These are phyloP conservation scores for Cicer judaicum DNA, from an alignment of 306 rosid genomes.

Conservation along the genomic window DNA sequence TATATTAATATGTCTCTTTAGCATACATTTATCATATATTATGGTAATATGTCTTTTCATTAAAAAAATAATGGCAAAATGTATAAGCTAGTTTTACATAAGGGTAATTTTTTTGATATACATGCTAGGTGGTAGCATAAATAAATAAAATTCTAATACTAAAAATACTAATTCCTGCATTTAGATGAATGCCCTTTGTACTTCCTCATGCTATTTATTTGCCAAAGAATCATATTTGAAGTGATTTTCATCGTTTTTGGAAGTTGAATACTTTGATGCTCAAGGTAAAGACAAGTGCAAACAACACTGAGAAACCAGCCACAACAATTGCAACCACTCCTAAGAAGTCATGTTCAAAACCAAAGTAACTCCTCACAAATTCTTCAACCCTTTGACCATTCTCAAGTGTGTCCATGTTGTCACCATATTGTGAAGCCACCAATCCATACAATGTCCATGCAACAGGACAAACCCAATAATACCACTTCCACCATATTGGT, in stretches of 20 bases:
- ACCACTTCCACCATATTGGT: slow-evolving; percentile 96
- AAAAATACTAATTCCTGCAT: neutral
- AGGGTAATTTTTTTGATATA: neutral
- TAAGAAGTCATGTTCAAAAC: slow-evolving; percentile 62
- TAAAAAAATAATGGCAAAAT: too few relatives aligned
- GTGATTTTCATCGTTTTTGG: slow-evolving; percentile 58
- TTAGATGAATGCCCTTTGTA: neutral
- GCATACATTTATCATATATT: too few relatives aligned
- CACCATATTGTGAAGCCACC: slow-evolving; percentile 76
- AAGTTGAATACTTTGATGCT: slow-evolving; percentile 70
- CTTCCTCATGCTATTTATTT: neutral
- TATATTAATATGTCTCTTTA: too few relatives aligned
- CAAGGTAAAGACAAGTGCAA: slow-evolving; percentile 69
- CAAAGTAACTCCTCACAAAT: slow-evolving; percentile 67
- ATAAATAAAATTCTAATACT: neutral
- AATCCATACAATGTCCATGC: slow-evolving; percentile 86
- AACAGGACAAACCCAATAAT: slow-evolving; percentile 78
- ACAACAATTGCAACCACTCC: slow-evolving; percentile 65
- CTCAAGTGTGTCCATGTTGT: slow-evolving; percentile 54
- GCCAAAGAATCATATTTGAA: slow-evolving; percentile 2
- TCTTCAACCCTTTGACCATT: slow-evolving; percentile 72
- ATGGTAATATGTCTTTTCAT: too few relatives aligned
- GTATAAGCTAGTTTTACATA: too few relatives aligned
- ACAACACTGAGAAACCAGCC: slow-evolving; percentile 66
- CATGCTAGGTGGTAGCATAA: neutral